These are phyloP conservation scores for Mucor velutinosus DNA, from an alignment of 371 early-diverging fungal species.

Conservation along the genomic window DNA sequence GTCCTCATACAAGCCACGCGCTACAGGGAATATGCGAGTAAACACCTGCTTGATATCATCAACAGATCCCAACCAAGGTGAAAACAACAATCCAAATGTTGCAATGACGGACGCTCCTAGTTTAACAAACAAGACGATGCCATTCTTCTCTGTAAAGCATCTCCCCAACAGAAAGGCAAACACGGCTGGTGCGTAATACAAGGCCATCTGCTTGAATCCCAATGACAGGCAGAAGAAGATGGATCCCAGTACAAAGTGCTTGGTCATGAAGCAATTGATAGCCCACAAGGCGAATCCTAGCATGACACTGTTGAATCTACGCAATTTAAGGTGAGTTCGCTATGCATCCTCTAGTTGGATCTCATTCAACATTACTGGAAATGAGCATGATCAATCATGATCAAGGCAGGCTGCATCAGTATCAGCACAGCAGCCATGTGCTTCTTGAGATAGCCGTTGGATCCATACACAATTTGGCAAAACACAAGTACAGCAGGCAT, in stretches of 20 bases:
- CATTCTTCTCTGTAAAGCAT: conserved; percentile 57
- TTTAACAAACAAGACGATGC: conserved; percentile 63
- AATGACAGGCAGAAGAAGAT: conserved; percentile 81
- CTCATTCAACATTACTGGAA: conserved; percentile 70
- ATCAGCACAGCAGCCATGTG: conserved; percentile 62
- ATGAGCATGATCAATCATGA: conserved; percentile 94
- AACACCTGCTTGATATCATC: conserved; percentile 78
- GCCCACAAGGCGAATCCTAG: conserved; percentile 84
- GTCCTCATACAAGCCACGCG: conserved; percentile 95
- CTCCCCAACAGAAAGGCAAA: conserved; percentile 85
- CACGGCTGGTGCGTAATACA: conserved; percentile 90
- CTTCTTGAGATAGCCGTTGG: conserved; percentile 36
- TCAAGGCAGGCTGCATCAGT: conserved; percentile 82
- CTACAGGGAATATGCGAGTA: conserved; percentile 88
- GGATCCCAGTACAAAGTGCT: conserved; percentile 70
- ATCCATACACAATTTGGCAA: conserved; percentile 48
- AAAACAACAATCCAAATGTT: conserved; percentile 68
- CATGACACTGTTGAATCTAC: conserved; percentile 92
- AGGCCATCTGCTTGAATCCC: conserved; percentile 95
- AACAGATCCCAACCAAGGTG: conserved; percentile 69
- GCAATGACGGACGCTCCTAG: conserved; percentile 75
- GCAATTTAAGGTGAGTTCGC: neutral
- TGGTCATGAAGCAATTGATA: conserved; percentile 64
- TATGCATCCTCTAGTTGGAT: neutral
- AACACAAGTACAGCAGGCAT: conserved; percentile 73